These are phyloP conservation scores for Aspergillus novoparasiticus DNA, from an alignment of 2,329 filamentous ascomycete species.

Conservation along the genomic window DNA sequence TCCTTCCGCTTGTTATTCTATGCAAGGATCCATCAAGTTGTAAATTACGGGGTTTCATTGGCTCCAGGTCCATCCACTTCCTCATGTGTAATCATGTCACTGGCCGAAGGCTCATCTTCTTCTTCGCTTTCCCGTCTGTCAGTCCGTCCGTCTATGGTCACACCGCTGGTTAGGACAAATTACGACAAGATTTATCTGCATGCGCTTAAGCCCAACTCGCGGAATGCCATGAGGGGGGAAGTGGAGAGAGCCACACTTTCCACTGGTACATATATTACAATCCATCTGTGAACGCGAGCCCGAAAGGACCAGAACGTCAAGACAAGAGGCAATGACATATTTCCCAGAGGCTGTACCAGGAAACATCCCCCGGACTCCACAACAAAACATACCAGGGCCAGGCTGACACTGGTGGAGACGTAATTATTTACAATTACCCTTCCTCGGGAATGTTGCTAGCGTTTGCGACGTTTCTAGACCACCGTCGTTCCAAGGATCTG, in stretches of 20 bases:
- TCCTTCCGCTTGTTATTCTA: neutral
- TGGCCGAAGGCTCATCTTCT: neutral
- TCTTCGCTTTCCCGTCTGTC: neutral
- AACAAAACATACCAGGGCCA: constrained; percentile 5
- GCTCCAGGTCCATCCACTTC: constrained; percentile 1
- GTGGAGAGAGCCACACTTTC: neutral
- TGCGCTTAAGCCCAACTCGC: neutral
- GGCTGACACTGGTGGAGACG: constrained; percentile 11
- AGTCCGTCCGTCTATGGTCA: neutral
- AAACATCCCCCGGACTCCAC: constrained; percentile 8
- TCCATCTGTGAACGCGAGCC: neutral
- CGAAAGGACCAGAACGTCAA: neutral
- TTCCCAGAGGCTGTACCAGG: neutral
- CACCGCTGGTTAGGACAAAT: constrained; percentile 1
- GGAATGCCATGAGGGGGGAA: neutral
- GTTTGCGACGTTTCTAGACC: constrained; percentile 20
- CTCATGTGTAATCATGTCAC: constrained; percentile 6
- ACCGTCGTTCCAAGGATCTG: constrained; percentile 24
- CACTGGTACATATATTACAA: neutral
- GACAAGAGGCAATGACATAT: neutral
- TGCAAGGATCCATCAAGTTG: neutral
- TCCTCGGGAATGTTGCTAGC: constrained; percentile 13
- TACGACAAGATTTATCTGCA: neutral
- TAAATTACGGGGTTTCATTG: neutral
- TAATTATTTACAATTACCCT: constrained; percentile 4